phyloP scores from a whole-genome alignment of 441 rosid genomes.

The Jatropha multifida region DNA sequence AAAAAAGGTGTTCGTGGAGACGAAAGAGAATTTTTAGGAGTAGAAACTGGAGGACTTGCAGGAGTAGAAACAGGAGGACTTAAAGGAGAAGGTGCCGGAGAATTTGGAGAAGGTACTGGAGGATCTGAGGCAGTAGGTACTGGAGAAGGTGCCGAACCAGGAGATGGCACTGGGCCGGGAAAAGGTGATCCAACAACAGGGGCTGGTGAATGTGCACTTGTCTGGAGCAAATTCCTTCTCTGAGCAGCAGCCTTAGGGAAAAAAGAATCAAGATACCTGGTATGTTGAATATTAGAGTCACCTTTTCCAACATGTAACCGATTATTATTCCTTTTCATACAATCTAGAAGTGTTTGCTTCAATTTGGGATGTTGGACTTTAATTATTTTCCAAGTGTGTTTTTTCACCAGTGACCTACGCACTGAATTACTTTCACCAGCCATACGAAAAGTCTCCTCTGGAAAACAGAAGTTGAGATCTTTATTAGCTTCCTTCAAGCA shows the following conservation, averaged over 20 bases:
- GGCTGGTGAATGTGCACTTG: constrained; percentile 20
- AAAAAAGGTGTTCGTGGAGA: constrained; percentile 35
- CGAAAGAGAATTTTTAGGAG: constrained; percentile 27
- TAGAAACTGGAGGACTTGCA: constrained; percentile 17
- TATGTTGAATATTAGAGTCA: constrained; percentile 35
- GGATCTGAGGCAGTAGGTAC: background rate
- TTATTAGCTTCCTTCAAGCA: constrained; percentile 44
- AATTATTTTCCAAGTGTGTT: constrained; percentile 40
- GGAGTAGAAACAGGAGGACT: background rate
- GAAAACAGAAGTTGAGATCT: constrained; percentile 45
- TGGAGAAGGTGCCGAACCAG: background rate
- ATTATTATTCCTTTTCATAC: constrained; percentile 51
- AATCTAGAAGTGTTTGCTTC: constrained; percentile 50
- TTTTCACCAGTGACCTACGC: constrained; percentile 34
- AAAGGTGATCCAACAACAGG: constrained; percentile 26
- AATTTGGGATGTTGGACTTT: constrained; percentile 41
- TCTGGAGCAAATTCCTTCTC: constrained; percentile 52
- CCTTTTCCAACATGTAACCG: constrained; percentile 39
- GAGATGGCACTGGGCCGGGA: constrained; percentile 20
- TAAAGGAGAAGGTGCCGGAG: background rate
- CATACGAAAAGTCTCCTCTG: constrained; percentile 30
- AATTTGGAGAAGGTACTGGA: constrained; percentile 22
- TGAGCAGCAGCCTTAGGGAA: constrained; percentile 31
- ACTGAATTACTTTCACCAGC: constrained; percentile 22
- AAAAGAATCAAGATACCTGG: constrained; percentile 33